Percentiles rank a stretch among this genome's conserved stretches.
These are phyloP conservation scores for Fomitiporia mediterranea DNA, from an alignment of 1,284 basidiomycete genomes.

Conservation along the genomic window DNA sequence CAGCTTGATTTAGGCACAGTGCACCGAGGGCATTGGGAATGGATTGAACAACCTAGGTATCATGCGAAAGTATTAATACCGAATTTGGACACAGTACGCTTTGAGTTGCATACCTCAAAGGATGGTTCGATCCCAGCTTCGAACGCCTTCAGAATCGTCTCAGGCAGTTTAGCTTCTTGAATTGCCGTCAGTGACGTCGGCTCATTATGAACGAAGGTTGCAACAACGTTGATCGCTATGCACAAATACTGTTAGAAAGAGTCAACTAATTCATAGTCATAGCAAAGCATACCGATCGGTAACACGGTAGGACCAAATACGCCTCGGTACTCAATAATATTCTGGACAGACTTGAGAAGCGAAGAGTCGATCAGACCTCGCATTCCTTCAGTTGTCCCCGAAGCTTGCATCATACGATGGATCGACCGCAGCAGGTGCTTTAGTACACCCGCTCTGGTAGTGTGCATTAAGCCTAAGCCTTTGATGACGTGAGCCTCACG, in stretches of 20 bases:
- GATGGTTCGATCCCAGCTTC: conserved; percentile 83
- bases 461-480: conserved; percentile 57
- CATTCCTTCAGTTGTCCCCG: conserved; percentile 91
- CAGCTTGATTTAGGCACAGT: conserved; percentile 88
- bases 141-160: conserved; percentile 83
- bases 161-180: conserved; percentile 89
- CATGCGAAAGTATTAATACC: conserved; percentile 6
- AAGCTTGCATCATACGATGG: conserved; percentile 95
- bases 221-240: conserved; percentile 92
- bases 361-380: conserved; percentile 93
- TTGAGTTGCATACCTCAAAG: conserved; percentile 61
- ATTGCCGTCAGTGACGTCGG: conserved; percentile 91
- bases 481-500: no score
- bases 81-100: not conserved
- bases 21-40: conserved; percentile 97
- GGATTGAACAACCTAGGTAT: conserved; percentile 75
- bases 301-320: conserved; percentile 88
- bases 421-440: conserved; percentile 92
- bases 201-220: conserved; percentile 98
- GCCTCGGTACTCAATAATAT: conserved; percentile 78
- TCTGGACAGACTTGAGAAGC: conserved; percentile 82
- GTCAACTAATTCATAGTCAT: conserved; percentile 5
- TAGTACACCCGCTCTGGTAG: conserved; percentile 67
- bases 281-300: conserved; percentile 57
- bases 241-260: conserved; percentile 15